A percentile compares a stretch with the other conserved stretches of the same genome.
Evolutionary conservation across 179 eudicot species (phyloP).

Genomic region (Silene coronaria): DNA sequence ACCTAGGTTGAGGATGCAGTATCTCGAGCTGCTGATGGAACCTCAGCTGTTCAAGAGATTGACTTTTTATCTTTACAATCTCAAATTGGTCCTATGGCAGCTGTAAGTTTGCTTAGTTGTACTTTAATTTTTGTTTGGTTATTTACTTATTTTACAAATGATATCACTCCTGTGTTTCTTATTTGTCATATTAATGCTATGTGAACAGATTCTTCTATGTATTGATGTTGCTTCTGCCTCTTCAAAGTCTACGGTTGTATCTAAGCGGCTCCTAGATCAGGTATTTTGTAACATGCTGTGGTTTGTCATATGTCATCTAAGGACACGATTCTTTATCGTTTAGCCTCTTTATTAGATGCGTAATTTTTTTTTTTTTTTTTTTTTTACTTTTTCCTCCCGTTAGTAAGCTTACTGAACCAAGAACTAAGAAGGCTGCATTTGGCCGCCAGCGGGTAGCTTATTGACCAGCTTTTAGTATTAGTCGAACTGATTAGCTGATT

Average conservation of each 20-base stretch:
- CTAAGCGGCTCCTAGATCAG: constrained; percentile 78
- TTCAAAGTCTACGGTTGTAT: constrained; percentile 54
- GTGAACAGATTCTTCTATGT: constrained; percentile 75
- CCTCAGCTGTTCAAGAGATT: constrained; percentile 58
- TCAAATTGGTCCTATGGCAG: constrained; percentile 81
- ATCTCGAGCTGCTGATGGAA: constrained; percentile 79
- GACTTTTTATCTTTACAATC: constrained; percentile 68
- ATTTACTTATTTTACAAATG: neutral
- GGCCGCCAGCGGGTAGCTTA: neutral
- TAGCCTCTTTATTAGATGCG: neutral
- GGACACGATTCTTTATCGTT: neutral
- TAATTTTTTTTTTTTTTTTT: neutral
- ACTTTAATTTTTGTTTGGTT: constrained; percentile 7
- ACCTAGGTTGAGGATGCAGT: constrained; percentile 82
- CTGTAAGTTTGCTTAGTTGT: constrained; percentile 44
- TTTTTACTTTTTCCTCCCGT: neutral
- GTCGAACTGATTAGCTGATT: too few relatives aligned
- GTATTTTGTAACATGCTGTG: constrained; percentile 29
- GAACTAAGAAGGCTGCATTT: neutral
- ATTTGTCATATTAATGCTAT: neutral
- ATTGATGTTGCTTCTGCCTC: constrained; percentile 89
- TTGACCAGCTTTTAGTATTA: neutral
- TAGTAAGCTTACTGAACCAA: neutral
- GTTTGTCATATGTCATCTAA: neutral
- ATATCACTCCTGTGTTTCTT: neutral